phyloP scores from a whole-genome alignment of 257 asterid species.

The Penstemon barbatus region DNA sequence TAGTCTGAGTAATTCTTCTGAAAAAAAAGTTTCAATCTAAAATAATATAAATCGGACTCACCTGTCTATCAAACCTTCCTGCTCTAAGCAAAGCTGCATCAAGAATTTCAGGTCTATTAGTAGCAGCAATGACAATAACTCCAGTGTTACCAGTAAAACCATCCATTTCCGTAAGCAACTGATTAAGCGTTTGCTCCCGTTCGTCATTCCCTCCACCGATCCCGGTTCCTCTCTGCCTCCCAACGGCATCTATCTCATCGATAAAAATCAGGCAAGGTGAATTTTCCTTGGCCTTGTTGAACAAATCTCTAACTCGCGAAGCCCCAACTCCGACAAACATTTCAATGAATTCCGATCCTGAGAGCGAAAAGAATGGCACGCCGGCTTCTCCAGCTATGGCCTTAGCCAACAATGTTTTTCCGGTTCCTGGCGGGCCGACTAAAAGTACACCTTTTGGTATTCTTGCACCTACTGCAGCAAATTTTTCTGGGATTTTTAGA shows the following conservation, averaged over 20 bases:
- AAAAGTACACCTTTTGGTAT: constrained; percentile 63
- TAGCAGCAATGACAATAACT: constrained; percentile 67
- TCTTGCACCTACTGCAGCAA: constrained; percentile 62
- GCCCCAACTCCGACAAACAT: constrained; percentile 86
- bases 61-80: constrained; percentile 75
- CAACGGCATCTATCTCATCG: constrained; percentile 76
- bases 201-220: constrained; percentile 85
- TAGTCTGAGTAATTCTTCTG: too few relatives aligned
- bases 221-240: constrained; percentile 73
- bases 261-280: constrained; percentile 64
- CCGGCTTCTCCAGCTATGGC: constrained; percentile 80
- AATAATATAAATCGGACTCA: background rate
- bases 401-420: constrained; percentile 68
- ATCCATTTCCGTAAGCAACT: constrained; percentile 71
- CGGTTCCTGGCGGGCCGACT: constrained; percentile 74
- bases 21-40: too few relatives aligned
- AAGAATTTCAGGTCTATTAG: constrained; percentile 68
- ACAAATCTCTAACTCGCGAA: constrained; percentile 69
- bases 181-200: constrained; percentile 72
- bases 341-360: constrained; percentile 76
- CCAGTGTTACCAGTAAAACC: constrained; percentile 60
- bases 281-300: constrained; percentile 54
- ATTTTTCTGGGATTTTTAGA: constrained; percentile 56
- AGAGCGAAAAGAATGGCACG: constrained; percentile 62
- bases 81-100: constrained; percentile 73